These are phyloP conservation scores for Trametes sp. DNA, from an alignment of 1,284 basidiomycete species.

Conservation along the genomic window DNA sequence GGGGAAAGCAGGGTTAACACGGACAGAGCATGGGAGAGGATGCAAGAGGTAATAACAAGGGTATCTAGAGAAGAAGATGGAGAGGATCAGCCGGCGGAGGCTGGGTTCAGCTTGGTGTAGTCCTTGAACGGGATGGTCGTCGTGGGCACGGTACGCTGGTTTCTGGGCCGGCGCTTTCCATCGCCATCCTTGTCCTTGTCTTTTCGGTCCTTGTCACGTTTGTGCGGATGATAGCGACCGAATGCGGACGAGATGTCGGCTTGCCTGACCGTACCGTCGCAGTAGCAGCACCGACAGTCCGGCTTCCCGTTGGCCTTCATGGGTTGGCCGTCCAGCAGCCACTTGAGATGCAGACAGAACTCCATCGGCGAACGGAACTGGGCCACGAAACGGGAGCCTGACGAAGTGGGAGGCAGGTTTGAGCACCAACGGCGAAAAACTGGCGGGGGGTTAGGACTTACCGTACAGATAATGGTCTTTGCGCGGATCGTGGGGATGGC, in stretches of 20 bases:
- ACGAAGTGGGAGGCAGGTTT: neutral
- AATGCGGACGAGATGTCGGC: conserved; percentile 31
- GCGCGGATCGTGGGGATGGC: conserved; percentile 34
- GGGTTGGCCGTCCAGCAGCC: conserved; percentile 39
- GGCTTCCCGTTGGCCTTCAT: conserved; percentile 30
- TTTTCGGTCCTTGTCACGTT: conserved; percentile 16
- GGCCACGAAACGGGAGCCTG: conserved; percentile 33
- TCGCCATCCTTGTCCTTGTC: conserved; percentile 14
- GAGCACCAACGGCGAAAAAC: too few relatives aligned
- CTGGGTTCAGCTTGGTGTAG: conserved; percentile 32
- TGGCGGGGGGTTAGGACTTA: conserved; percentile 17
- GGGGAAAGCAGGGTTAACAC: neutral
- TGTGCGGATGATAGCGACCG: conserved; percentile 18
- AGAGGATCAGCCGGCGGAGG: neutral
- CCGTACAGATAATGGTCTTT: conserved; percentile 37
- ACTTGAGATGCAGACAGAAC: conserved; percentile 39
- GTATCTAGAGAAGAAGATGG: neutral
- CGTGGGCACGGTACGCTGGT: conserved; percentile 6
- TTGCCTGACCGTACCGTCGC: conserved; percentile 31
- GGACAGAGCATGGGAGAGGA: neutral
- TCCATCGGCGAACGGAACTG: conserved; percentile 41
- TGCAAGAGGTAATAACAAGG: neutral
- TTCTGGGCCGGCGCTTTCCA: conserved; percentile 7
- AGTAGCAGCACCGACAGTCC: conserved; percentile 37
- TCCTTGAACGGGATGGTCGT: conserved; percentile 32